These are phyloP conservation scores for Gracilariopsis chorda DNA, from an alignment of 23 red algal species.

Conservation along the genomic window DNA sequence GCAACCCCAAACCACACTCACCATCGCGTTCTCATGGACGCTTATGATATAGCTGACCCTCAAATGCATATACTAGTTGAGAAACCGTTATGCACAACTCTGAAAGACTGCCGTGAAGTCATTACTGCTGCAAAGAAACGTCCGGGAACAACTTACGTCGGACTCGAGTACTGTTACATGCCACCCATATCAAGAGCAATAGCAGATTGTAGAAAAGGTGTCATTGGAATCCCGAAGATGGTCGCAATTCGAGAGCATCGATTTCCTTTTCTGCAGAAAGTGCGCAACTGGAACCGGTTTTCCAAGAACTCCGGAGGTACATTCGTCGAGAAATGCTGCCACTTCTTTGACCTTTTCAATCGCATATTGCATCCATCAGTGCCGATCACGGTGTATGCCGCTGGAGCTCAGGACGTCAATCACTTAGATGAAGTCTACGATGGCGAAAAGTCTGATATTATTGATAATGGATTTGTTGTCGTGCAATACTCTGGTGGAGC, in stretches of 20 bases:
- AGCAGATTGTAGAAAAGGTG: background rate
- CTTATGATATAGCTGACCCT: background rate
- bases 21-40: conserved; percentile 25
- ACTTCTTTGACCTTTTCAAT: conserved; percentile 81
- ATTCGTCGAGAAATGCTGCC: conserved; percentile 81
- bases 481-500: conserved; percentile 56
- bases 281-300: conserved; percentile 75
- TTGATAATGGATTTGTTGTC: conserved; percentile 73
- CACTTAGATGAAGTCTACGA: conserved; percentile 64
- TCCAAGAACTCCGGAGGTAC: conserved; percentile 53
- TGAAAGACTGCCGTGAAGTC: conserved; percentile 61
- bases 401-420: conserved; percentile 66
- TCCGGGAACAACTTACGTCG: conserved; percentile 37
- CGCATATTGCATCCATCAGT: conserved; percentile 23
- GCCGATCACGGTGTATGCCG: conserved; percentile 44
- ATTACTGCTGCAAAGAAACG: conserved; percentile 13
- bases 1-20: conserved; percentile 72
- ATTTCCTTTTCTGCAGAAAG: conserved; percentile 74
- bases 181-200: conserved; percentile 51
- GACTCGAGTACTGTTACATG: conserved; percentile 81
- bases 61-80: conserved; percentile 63
- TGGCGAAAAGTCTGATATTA: conserved; percentile 53
- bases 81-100: conserved; percentile 69
- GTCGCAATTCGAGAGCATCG: conserved; percentile 76
- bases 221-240: conserved; percentile 44